A percentile compares a stretch with the other conserved stretches of the same genome.
These are phyloP conservation scores for Echinosophora koreensis DNA, from an alignment of 306 rosid species.

Conservation along the genomic window DNA sequence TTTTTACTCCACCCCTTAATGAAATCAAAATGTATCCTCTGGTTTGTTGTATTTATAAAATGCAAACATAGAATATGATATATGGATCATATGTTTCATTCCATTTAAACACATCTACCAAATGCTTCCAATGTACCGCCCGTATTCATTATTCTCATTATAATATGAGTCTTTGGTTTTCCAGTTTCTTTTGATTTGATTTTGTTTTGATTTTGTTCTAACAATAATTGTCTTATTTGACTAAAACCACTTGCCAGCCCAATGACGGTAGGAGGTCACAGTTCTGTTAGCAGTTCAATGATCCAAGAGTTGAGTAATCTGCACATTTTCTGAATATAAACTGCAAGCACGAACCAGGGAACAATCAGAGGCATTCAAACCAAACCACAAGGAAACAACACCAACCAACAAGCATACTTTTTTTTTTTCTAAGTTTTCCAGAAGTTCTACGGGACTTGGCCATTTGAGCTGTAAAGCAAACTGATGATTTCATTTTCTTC, in stretches of 20 bases:
- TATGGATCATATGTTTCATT: neutral
- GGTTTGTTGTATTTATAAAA: no score
- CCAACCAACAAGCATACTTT: neutral
- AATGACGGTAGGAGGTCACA: conserved; percentile 9
- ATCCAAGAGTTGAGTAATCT: neutral
- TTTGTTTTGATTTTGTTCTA: conserved; percentile 35
- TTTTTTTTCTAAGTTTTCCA: neutral
- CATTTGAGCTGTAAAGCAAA: conserved; percentile 39
- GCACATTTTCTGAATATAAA: conserved; percentile 5
- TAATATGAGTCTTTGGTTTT: neutral
- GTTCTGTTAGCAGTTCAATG: conserved; percentile 4
- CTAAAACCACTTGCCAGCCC: neutral
- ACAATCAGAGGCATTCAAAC: conserved; percentile 7
- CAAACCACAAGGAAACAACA: neutral
- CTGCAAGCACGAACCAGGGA: neutral
- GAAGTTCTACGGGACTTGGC: neutral
- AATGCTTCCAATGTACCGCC: neutral
- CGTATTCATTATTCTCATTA: neutral
- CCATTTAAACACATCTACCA: neutral
- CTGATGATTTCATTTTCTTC: neutral
- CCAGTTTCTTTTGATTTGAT: neutral
- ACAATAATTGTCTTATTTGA: neutral
- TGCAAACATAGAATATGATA: neutral
- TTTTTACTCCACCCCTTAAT: no score
- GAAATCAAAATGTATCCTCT: no score